Evolutionary conservation across 768 basidiomycete genomes (phyloP), one percentile per base, ranked within the genome.

Genomic region (Panus rudis): DNA sequence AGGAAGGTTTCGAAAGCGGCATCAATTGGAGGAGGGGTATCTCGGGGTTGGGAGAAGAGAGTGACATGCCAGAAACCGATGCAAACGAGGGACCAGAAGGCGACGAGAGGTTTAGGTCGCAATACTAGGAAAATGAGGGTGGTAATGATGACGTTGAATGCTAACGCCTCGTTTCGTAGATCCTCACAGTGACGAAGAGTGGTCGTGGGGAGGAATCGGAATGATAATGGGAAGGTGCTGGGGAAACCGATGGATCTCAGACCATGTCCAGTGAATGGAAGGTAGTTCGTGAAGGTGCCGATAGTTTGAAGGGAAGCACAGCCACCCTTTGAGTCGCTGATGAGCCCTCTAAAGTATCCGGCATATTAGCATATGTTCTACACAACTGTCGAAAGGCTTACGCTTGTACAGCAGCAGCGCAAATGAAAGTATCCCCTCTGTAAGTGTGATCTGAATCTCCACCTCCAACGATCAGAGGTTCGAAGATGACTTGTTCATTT

Each of bases 11-110:
- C 75, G 50, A 92, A 90, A 5, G 78, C 85, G n/a, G 68, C 65
- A 43, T 83, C 77, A 43, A 92, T 62, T 21, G 73, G 71, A 4
- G 91, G 88, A 26, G 85, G 83, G 5, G 69, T 70, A 1, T 68
- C 70, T 35, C 65, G 74, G 5, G 84, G 83, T 53, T 91, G 82
- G 7, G 84, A 84, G 53, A 89, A 90, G 30, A 92, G 72, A 0
- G 76, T 67, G 42, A 89, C 69, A 51, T 92, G 88, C 89, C 90
- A 92, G 58, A 77, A 92, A 2, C 88, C 84, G 34, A 87, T 84
- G 64, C 78, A 86, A 5, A 86, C 77, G n/a, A 88, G 67, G 53
- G 72, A 80, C 83, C 84, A 87, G 61, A 72, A 88, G 3, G 78
- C 61, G 24, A 87, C 64, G 48, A 87, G 71, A 2, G 82, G 69